Base-by-base conservation (phyloP, 2,329 filamentous ascomycete species). In the Epichloe coenophiala region DNA sequence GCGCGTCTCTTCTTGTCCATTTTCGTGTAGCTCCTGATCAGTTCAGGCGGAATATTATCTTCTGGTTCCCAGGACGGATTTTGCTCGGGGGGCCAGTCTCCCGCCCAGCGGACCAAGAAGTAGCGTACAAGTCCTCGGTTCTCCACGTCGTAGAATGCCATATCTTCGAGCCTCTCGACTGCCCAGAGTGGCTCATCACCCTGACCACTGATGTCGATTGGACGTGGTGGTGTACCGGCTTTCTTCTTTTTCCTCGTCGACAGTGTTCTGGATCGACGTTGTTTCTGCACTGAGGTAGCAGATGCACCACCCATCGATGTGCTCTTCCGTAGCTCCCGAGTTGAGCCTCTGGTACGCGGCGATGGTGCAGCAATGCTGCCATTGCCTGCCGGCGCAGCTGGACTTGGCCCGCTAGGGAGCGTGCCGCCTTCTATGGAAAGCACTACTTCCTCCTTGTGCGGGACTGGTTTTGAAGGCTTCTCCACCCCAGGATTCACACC, bases 31-130 rank as follows among this genome's bases (percentile, higher is more conserved):
- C 62, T 62, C 6, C 60, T 63, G 1, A 78, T 63, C 39, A 78
- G 57, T 0, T 52, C 52, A 0, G 59, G 51, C 0, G 72, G 61
- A 2, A 81, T 69, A 48, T 79, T 77, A 4, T 68, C 68, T 54
- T 73, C 70, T 0, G 76, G 77, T 57, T 81, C 77, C 77, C 77
- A 81, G 0, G 76, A 75, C 0, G 75, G 74, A 50, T 81, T 79
- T 57, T 79, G 69, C 8, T 71, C 72, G 68, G 62, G 0, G 0
- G 77, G 75, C 77, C 77, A 81, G 52, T 77, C 62, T 7, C 77
- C 77, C 43, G 70, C 71, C 77, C 77, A 81, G 6, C 72, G 70
- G 1, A 81, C 75, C 31, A 71, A 65, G 59, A 76, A 81, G 51
- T 68, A 70, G 3, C 71, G 71, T 1, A 71, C 63, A 0, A 57